These are phyloP conservation scores for Colletotrichum neosansevieriae DNA, from an alignment of 2,329 filamentous ascomycete species.

Conservation along the genomic window DNA sequence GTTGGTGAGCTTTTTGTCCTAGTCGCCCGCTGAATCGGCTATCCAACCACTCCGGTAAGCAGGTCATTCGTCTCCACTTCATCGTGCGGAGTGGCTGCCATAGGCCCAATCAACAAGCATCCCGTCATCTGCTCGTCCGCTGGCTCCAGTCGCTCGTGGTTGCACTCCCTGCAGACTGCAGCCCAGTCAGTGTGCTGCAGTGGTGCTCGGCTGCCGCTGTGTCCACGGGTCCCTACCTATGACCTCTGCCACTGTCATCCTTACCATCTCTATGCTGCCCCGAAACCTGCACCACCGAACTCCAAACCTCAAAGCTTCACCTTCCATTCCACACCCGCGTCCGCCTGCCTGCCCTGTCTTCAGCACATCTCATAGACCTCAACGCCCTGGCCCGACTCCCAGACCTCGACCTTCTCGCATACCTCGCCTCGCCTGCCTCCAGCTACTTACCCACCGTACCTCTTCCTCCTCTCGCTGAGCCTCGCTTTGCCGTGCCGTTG, in stretches of 20 bases:
- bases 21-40: constrained; percentile 9
- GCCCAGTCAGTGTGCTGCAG: constrained; percentile 29
- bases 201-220: constrained; percentile 12
- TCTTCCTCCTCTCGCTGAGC: constrained; percentile 1
- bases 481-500: constrained; percentile 14
- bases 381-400: constrained; percentile 24
- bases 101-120: constrained; percentile 30
- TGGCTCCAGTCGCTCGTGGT: constrained; percentile 9
- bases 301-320: constrained; percentile 36
- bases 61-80: constrained; percentile 35
- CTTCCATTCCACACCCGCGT: constrained; percentile 23
- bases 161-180: constrained; percentile 19
- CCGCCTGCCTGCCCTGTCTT: neutral
- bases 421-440: constrained; percentile 18
- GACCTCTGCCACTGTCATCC: constrained; percentile 18
- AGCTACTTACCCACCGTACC: neutral
- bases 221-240: constrained; percentile 34
- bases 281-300: constrained; percentile 34
- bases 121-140: constrained; percentile 28
- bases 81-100: constrained; percentile 15
- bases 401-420: constrained; percentile 25
- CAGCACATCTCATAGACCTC: neutral
- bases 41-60: constrained; percentile 26
- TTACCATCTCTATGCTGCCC: constrained; percentile 13
- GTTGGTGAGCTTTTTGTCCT: constrained; percentile 21